Conservation (phyloP, 257 asterid genomes). For the Solanum chmielewskii region DNA sequence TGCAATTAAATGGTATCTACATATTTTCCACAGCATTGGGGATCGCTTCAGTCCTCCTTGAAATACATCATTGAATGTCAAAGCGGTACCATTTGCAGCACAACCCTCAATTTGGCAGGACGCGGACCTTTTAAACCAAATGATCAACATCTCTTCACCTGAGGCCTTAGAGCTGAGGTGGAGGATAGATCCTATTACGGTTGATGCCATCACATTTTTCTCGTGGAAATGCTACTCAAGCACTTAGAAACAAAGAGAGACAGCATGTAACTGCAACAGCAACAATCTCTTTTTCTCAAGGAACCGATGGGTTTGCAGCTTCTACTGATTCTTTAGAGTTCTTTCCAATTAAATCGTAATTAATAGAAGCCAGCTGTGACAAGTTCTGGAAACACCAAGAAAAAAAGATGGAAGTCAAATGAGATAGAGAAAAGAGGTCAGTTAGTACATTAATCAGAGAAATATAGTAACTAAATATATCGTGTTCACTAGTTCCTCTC, state of each 20-base stretch:
- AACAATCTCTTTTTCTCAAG: neutral
- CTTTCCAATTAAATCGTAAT: conserved; percentile 64
- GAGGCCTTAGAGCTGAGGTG: neutral
- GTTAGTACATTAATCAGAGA: neutral
- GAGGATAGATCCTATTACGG: neutral
- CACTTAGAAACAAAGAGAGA: neutral
- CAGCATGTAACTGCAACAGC: neutral
- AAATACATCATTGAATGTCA: neutral
- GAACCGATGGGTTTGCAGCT: conserved; percentile 14
- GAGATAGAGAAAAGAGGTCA: neutral
- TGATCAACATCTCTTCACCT: neutral
- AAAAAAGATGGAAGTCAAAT: neutral
- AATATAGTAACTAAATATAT: neutral
- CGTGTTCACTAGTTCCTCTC: neutral
- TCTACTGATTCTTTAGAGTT: conserved; percentile 42
- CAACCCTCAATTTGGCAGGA: neutral
- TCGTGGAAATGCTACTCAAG: neutral
- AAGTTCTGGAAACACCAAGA: conserved; percentile 38
- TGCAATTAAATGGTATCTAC: neutral
- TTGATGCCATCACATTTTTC: neutral
- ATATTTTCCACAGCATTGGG: neutral
- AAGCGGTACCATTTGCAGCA: neutral
- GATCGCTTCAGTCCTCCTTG: neutral
- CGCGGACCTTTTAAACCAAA: neutral
- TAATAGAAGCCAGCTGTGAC: conserved; percentile 81